Evolutionary conservation across 108 stramenopile genomes (phyloP), one percentile per base, ranked within the genome.

Genomic region (Stephanodiscus minutulus): DNA sequence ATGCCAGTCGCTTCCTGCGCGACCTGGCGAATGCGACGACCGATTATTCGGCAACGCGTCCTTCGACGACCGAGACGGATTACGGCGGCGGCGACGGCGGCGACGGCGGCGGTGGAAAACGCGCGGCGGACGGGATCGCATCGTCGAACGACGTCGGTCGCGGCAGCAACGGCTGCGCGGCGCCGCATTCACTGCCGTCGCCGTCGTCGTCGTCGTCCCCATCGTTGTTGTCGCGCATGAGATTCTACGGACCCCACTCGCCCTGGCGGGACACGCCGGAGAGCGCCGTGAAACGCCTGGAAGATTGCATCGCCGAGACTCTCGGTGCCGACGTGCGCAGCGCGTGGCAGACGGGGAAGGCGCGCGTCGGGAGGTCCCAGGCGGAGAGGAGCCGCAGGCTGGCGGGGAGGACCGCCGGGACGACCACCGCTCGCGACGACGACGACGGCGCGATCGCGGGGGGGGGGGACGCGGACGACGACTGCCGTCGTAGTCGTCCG

Each of bases 291-390:
- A 69, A 77, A n/a, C 13, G 61, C 27, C 35, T 86, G 3, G n/a
- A 71, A 60, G 15, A 62, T 33, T 83, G 82, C 41, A 92, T 95
- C 43, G 41, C 65, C 7, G 79, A 95, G 76, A 87, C 92, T n/a
- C 61, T 95, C 48, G 77, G 78, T 43, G 85, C 91, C 15, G 93
- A 95, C 69, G 93, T 95, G 6, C 63, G 93, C 39, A 85, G 83
- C 61, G 72, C 82, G 27, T 91, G 82, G 83, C 93, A 95, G 71
- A 92, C 93, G 35, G 66, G 69, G 41, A 95, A 95, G 80, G 83
- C 85, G 27, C 72, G 93, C 25, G 64, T 68, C 44, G 93, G 93
- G 0, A 85, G 86, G 29, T 95, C 76, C 61, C 91, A 88, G 64
- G 91, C 93, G 18, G 93, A 95, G 66, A 82, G 83, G 54, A 79